Evolutionary conservation across 768 basidiomycete genomes (phyloP).

Genomic region (Phanerochaete carnosa): DNA sequence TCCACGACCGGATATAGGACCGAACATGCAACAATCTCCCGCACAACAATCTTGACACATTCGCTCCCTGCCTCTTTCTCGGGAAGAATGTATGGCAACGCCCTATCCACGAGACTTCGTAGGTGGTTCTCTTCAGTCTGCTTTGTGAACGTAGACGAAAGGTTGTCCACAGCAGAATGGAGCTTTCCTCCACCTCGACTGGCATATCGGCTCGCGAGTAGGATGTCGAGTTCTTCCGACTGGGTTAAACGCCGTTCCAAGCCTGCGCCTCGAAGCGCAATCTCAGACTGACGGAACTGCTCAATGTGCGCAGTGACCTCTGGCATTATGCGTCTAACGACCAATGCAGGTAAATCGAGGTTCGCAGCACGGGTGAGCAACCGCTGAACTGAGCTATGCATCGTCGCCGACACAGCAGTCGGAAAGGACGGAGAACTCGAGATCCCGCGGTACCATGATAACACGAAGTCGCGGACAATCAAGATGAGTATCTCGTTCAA

Average conservation of each 20-base stretch:
- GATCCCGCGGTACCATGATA: slow-evolving; percentile 84
- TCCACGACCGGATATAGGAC: slow-evolving; percentile 88
- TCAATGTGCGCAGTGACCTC: slow-evolving; percentile 87
- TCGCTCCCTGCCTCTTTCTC: slow-evolving; percentile 69
- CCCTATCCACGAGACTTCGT: slow-evolving; percentile 60
- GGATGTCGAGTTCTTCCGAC: slow-evolving; percentile 85
- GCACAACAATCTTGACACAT: slow-evolving; percentile 65
- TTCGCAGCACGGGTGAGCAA: slow-evolving; percentile 48
- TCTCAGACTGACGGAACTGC: slow-evolving; percentile 86
- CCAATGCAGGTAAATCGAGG: slow-evolving; percentile 70
- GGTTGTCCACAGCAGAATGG: slow-evolving; percentile 84
- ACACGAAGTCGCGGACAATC: slow-evolving; percentile 82
- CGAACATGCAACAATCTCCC: slow-evolving; percentile 82
- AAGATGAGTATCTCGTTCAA: slow-evolving; percentile 80
- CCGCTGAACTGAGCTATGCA: slow-evolving; percentile 63
- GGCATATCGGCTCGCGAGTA: slow-evolving; percentile 81
- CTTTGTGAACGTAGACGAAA: slow-evolving; percentile 84
- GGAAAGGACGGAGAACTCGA: slow-evolving; percentile 91
- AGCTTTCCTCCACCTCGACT: slow-evolving; percentile 60
- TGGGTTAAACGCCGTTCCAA: slow-evolving; percentile 81
- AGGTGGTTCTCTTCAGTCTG: slow-evolving; percentile 91
- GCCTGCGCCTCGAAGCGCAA: slow-evolving; percentile 77
- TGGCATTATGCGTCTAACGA: slow-evolving; percentile 86
- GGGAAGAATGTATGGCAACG: slow-evolving; percentile 73
- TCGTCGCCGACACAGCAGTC: slow-evolving; percentile 68